Percentiles rank a stretch among this genome's conserved stretches.
These are phyloP conservation scores for Limtongozyma cylindracea DNA, from an alignment of 805 yeast species.

Conservation along the genomic window DNA sequence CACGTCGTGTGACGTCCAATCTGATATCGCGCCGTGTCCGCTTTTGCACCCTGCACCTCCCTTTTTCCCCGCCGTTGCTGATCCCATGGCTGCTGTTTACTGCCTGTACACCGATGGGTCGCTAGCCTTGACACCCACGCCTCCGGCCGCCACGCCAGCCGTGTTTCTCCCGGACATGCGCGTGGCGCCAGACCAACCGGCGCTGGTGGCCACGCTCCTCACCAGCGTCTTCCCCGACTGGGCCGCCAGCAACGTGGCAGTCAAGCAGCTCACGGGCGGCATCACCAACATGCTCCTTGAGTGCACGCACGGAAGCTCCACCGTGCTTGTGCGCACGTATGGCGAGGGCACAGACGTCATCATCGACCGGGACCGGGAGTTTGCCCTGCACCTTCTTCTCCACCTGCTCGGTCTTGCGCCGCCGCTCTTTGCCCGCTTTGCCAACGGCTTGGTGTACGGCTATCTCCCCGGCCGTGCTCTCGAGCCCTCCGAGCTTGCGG, in stretches of 20 bases:
- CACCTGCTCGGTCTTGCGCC: constrained; percentile 41
- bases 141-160: no score
- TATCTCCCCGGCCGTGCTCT: constrained; percentile 39
- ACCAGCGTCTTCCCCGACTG: constrained; percentile 19
- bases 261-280: constrained; percentile 30
- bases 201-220: constrained; percentile 13
- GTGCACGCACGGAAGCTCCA: constrained; percentile 12
- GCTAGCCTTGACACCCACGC: no score
- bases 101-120: no score
- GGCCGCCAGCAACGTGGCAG: constrained; percentile 6
- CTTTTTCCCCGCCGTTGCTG: no score
- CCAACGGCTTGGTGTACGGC: constrained; percentile 53
- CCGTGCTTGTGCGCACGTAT: constrained; percentile 38
- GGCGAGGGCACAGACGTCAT: constrained; percentile 52
- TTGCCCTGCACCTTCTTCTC: constrained; percentile 40
- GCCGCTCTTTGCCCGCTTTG: constrained; percentile 36
- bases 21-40: no score
- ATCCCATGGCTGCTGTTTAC: no score
- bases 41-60: no score
- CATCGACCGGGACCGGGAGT: constrained; percentile 53
- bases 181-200: no score
- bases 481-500: constrained; percentile 23
- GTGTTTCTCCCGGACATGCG: no score
- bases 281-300: constrained; percentile 34
- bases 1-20: no score